A percentile compares a stretch with the other conserved stretches of the same genome.
These are phyloP conservation scores for Pluteus cervinus DNA, from an alignment of 768 basidiomycete genomes.

Conservation along the genomic window DNA sequence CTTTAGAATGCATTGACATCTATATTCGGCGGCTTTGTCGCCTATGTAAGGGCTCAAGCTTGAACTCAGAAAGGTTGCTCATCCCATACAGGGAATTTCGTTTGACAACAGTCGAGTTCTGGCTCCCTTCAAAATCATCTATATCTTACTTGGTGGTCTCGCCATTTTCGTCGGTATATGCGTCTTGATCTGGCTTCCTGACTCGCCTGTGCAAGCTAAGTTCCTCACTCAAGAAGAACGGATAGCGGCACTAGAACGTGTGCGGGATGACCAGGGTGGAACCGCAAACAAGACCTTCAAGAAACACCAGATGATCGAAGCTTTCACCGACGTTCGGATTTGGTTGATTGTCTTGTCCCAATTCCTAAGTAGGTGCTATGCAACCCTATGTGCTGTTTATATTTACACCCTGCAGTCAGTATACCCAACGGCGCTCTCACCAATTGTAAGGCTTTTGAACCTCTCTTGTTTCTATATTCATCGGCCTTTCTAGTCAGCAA, in stretches of 20 bases:
- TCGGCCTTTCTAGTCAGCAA: slow-evolving; percentile 43
- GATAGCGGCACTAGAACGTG: slow-evolving; percentile 57
- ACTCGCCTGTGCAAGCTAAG: slow-evolving; percentile 55
- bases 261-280: slow-evolving; percentile 62
- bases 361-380: slow-evolving; percentile 40
- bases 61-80: too few relatives aligned
- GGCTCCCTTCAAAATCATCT: slow-evolving; percentile 57
- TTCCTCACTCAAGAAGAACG: slow-evolving; percentile 54
- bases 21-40: slow-evolving; percentile 58
- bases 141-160: slow-evolving; percentile 52
- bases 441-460: slow-evolving; percentile 42
- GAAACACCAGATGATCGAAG: slow-evolving; percentile 51
- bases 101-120: slow-evolving; percentile 41
- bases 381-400: not conserved
- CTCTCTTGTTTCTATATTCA: not conserved
- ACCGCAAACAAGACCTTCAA: slow-evolving; percentile 57
- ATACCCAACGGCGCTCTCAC: slow-evolving; percentile 60
- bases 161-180: slow-evolving; percentile 52
- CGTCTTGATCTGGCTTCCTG: slow-evolving; percentile 57
- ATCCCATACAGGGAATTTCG: slow-evolving; percentile 50
- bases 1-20: slow-evolving; percentile 51
- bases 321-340: slow-evolving; percentile 48
- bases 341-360: slow-evolving; percentile 62
- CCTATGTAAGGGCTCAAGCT: slow-evolving; percentile 55
- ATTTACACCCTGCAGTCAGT: slow-evolving; percentile 34